A percentile compares a stretch with the other conserved stretches of the same genome.
Conservation (phyloP, 805 yeast genomes). For the Saturnispora bothae region DNA sequence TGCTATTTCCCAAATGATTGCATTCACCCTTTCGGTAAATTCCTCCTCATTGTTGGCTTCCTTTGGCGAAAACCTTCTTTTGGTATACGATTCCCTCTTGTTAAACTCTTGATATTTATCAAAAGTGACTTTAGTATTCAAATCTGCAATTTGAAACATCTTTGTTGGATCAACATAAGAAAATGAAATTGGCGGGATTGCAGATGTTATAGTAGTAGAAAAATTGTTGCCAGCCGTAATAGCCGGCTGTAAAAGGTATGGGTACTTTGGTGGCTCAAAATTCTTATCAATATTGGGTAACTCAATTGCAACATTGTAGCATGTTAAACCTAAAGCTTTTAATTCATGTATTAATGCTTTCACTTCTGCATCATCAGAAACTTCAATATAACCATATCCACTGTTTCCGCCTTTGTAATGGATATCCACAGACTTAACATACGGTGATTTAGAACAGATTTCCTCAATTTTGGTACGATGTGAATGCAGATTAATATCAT, state of each 20-base stretch:
- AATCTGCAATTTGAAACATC: constrained; percentile 20
- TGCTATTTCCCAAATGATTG: constrained; percentile 18
- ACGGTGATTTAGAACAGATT: constrained; percentile 19
- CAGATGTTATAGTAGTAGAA: not conserved
- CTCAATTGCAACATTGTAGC: constrained; percentile 24
- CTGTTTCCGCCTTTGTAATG: constrained; percentile 15
- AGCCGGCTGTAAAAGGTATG: constrained; percentile 2
- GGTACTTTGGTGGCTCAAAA: constrained; percentile 10
- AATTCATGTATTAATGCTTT: constrained; percentile 18
- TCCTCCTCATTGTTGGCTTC: constrained; percentile 3
- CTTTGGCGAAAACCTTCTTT: not conserved
- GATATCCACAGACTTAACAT: constrained; percentile 22
- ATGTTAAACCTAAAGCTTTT: constrained; percentile 16
- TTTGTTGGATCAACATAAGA: constrained; percentile 23
- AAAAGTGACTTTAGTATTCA: constrained; percentile 17
- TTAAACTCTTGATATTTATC: constrained; percentile 13
- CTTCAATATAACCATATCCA: constrained; percentile 25
- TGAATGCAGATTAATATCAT: constrained; percentile 18
- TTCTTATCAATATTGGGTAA: constrained; percentile 14
- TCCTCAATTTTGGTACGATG: constrained; percentile 18
- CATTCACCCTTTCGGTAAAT: constrained; percentile 13
- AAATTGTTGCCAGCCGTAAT: not conserved
- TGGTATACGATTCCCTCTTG: constrained; percentile 10
- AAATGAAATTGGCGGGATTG: constrained; percentile 10
- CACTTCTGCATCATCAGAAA: constrained; percentile 19